A percentile compares a stretch with the other conserved stretches of the same genome.
phyloP scores from a whole-genome alignment of 805 yeast species.

The Peterozyma toletana region DNA sequence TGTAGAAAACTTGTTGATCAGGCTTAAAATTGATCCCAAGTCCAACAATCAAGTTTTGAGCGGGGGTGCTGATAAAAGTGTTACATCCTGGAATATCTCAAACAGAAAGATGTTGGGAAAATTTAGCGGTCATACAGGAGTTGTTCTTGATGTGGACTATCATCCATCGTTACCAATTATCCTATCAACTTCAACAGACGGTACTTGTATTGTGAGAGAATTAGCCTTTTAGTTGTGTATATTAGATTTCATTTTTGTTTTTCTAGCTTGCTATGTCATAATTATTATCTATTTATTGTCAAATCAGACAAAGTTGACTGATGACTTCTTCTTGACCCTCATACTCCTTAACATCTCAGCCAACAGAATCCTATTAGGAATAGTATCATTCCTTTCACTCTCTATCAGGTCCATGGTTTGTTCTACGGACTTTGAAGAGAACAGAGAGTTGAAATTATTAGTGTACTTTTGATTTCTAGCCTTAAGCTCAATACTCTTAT shows the following conservation, averaged over 20 bases:
- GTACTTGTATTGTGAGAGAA: slow-evolving; percentile 43
- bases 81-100: slow-evolving; percentile 54
- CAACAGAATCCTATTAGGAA: slow-evolving; percentile 2
- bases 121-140: slow-evolving; percentile 52
- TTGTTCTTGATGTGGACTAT: slow-evolving; percentile 54
- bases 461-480: slow-evolving; percentile 8
- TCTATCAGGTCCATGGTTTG: no score
- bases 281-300: slow-evolving; percentile 1
- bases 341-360: slow-evolving; percentile 4
- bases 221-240: slow-evolving; percentile 12
- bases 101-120: slow-evolving; percentile 40
- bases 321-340: slow-evolving; percentile 1
- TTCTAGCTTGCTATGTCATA: not conserved
- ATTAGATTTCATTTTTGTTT: not conserved
- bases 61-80: slow-evolving; percentile 57
- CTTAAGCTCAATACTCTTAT: slow-evolving; percentile 17
- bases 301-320: slow-evolving; percentile 7
- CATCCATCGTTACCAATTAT: slow-evolving; percentile 34
- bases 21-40: slow-evolving; percentile 38
- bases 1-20: slow-evolving; percentile 41
- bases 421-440: no score
- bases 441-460: no score
- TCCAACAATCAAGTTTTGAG: slow-evolving; percentile 35
- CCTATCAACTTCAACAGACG: slow-evolving; percentile 48
- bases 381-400: not conserved